Conservation (phyloP, 768 basidiomycete genomes). For the Boletus rex-veris region DNA sequence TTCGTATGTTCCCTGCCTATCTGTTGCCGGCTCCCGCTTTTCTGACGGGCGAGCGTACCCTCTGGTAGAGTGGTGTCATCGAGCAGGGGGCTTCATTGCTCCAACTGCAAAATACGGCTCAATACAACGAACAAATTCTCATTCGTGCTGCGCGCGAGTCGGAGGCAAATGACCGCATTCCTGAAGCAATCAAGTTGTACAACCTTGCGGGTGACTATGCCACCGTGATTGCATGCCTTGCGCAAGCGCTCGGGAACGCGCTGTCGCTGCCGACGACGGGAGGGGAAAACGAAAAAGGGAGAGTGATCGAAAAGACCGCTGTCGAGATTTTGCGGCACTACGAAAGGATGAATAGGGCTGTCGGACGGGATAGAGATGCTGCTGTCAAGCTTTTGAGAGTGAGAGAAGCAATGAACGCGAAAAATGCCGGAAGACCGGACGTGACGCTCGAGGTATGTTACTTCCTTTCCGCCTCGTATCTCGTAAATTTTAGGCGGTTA, state of each 20-base stretch:
- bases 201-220: constrained; percentile 90
- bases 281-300: constrained; percentile 56
- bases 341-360: constrained; percentile 69
- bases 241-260: constrained; percentile 81
- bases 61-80: constrained; percentile 72
- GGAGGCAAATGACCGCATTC: constrained; percentile 77
- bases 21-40: background rate
- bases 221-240: constrained; percentile 85
- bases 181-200: constrained; percentile 93
- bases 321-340: constrained; percentile 77
- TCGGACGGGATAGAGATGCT: constrained; percentile 70
- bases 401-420: constrained; percentile 75
- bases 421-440: constrained; percentile 69
- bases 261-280: constrained; percentile 58
- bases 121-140: constrained; percentile 82
- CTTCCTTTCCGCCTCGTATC: background rate
- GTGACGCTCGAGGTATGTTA: constrained; percentile 73
- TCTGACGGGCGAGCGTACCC: background rate
- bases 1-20: constrained; percentile 53
- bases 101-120: constrained; percentile 57
- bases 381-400: constrained; percentile 74
- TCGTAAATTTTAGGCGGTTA: background rate
- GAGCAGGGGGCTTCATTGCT: constrained; percentile 80
- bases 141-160: constrained; percentile 77
- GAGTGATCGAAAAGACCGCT: constrained; percentile 69